Evolutionary conservation across 73 alveolate species (phyloP).

Genomic region (Blepharisma japonicum): DNA sequence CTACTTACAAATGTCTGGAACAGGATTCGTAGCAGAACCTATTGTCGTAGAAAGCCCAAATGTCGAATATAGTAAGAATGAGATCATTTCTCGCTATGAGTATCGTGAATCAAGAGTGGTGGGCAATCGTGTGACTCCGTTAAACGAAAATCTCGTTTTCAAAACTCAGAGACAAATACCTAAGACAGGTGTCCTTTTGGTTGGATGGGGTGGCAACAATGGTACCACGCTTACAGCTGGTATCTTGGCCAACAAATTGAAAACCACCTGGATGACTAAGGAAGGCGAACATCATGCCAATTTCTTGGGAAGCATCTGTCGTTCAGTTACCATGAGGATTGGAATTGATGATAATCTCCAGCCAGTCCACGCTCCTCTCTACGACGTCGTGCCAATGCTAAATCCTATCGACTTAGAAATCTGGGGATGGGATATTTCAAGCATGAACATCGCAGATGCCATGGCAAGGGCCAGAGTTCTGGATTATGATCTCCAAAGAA

Average conservation of each 20-base stretch:
- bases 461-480: constrained; percentile 87
- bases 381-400: constrained; percentile 86
- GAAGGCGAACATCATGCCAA: constrained; percentile 81
- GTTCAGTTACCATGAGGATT: constrained; percentile 76
- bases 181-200: constrained; percentile 86
- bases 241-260: constrained; percentile 68
- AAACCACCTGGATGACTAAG: constrained; percentile 83
- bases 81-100: constrained; percentile 21
- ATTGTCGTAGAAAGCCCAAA: constrained; percentile 11
- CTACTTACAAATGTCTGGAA: too few relatives aligned
- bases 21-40: too few relatives aligned
- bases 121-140: not conserved
- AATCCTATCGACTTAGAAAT: constrained; percentile 84
- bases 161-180: constrained; percentile 80
- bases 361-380: constrained; percentile 85
- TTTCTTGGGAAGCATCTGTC: constrained; percentile 89
- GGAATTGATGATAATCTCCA: constrained; percentile 65
- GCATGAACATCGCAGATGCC: constrained; percentile 82
- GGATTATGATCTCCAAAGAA: constrained; percentile 42
- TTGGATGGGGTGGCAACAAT: constrained; percentile 96
- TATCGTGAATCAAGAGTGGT: constrained; percentile 5
- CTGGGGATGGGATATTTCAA: constrained; percentile 94
- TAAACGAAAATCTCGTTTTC: constrained; percentile 28
- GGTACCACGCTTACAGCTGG: constrained; percentile 91
- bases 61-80: not conserved